Evolutionary conservation across 2,329 filamentous ascomycete species (phyloP), one percentile per base, ranked within the genome.

Genomic region (Zymoseptoria tritici): DNA sequence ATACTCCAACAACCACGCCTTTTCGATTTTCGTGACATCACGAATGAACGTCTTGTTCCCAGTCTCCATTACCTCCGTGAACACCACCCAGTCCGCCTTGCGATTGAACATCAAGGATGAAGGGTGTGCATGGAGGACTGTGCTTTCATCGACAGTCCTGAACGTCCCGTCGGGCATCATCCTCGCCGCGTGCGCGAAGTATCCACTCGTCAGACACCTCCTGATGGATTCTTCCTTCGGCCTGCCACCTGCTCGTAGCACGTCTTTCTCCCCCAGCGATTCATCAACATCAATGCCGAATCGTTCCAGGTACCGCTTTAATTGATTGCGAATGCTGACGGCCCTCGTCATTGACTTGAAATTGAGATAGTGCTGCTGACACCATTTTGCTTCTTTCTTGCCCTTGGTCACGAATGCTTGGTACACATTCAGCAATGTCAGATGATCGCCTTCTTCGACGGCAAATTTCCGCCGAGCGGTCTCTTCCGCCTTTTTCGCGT

Each of bases 161-260:
- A 96, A 97, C 4, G 85, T 92, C 13, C 94, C 94, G 77, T 97
- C 93, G 0, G 90, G 83, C 74, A 95, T 90, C 92, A 97, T 97
- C 71, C 87, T 86, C 52, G 94, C 94, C 3, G 91, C 92, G 73
- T 97, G 91, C 0, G 91, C 88, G 75, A 97, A 99, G 75, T 91
- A 97, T 0, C 93, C 94, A 2, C 88, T 84, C 2, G 93, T 91
- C 22, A 99, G 81, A 75, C 93, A 97, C 56, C 90, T 83, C 58
- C 88, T 81, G 62, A 97, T 93, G 64, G 88, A 82, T 68, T 96
- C 90, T 1, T 85, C 82, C 65, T 85, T 80, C 49, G 66, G 56
- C 49, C 70, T 70, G 0, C 76, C 78, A 2, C 76, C 77, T 0
- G 73, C 77, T 73, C 72, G 68, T 22, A 75, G 52, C 3, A 68